Evolutionary conservation across 202 grass and related monocot genomes (phyloP), one percentile per base, ranked within the genome.

Genomic region (Zizania palustris): DNA sequence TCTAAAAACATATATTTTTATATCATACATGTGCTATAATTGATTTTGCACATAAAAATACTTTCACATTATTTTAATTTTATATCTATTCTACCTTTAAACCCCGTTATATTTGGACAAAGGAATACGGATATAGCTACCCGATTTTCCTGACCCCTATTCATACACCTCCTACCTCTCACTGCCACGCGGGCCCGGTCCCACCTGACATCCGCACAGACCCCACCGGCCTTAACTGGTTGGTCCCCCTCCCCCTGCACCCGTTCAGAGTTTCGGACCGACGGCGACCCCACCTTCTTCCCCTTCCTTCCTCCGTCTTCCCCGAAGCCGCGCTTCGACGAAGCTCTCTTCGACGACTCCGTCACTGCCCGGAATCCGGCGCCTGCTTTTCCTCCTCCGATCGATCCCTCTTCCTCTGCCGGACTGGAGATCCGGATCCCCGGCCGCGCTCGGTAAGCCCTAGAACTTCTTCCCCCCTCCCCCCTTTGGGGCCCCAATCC

Each of bases 281-380:
- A 55, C 76, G 76, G 76, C 63, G 84, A 80, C 83, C 77, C 84
- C 71, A 81, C 63, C 71, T 38, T 28, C 28, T 28, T 28, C 28
- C 28, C 28, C 28, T 28, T 28, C 28, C 28, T 28, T 76, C 82
- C 84, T 86, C 77, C 71, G 77, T 19, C 77, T 80, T 85, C 83
- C 33, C 63, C 83, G 83, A 85, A 67, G 35, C 83, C 78, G 54
- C 46, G 18, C 70, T 54, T 73, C 81, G 42, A 28, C 18, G 34
- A 80, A 71, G 44, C 77, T 71, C 54, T 28, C 28, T 28, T 28
- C 28, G 28, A 28, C 13, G 4, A n/a, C 45, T 50, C 74, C 44
- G 4, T 45, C 5, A 5, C 42, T 16, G 1, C 13, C 2, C 35
- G 34, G 44, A 65, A 65, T 77, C 45, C 28, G 45, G n/a, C 16